These are phyloP conservation scores for Rhodomyrtus psidioides DNA, from an alignment of 441 rosid species.

Conservation along the genomic window DNA sequence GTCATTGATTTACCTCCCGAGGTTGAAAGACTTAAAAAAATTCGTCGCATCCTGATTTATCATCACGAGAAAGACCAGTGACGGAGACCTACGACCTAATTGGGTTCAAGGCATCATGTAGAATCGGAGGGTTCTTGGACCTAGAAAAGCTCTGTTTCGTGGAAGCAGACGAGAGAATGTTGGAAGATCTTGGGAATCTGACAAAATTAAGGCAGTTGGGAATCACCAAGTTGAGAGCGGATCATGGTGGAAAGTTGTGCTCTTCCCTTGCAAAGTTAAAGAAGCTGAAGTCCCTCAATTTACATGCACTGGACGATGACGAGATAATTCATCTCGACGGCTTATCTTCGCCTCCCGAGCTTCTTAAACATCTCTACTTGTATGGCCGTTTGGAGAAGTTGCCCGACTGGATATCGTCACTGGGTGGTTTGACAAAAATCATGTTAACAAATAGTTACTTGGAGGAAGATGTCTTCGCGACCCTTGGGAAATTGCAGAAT, in stretches of 20 bases:
- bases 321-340: not conserved
- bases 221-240: not conserved
- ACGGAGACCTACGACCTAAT: not conserved
- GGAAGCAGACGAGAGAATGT: not conserved
- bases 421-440: not conserved
- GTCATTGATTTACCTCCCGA: not conserved
- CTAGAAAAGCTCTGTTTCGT: not conserved
- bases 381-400: not conserved
- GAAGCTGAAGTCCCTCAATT: not conserved
- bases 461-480: not conserved
- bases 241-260: not conserved
- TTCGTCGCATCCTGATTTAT: not conserved
- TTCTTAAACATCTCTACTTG: not conserved
- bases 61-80: not conserved
- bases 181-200: not conserved
- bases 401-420: not conserved
- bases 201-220: not conserved
- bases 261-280: not conserved
- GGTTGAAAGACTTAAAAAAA: not conserved
- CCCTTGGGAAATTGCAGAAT: not conserved
- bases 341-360: not conserved
- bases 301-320: not conserved
- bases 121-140: accelerated
- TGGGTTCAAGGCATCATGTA: not conserved
- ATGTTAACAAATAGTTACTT: not conserved